Evolutionary conservation across 73 alveolate species (phyloP), one percentile per base, ranked within the genome.

Genomic region (Tetrahymena borealis): DNA sequence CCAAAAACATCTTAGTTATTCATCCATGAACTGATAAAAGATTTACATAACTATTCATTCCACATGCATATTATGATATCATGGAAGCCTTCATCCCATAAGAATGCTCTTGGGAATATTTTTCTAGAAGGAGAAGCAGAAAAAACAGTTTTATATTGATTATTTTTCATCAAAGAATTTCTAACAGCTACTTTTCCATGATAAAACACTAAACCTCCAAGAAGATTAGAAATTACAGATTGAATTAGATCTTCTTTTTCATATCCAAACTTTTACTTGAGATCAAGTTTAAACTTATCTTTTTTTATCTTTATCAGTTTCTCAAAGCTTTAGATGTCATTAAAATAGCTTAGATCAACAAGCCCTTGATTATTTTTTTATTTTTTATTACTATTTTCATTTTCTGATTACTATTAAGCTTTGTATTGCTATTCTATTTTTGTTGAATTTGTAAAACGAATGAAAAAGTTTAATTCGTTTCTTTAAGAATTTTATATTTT

Each of bases 71-170:
- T 96, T 28, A 99, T 94, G 91, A 95, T 90, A 78, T 97, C 96
- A 91, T 99, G 99, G 91, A 99, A 99, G 28, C 99, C 99, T 94
- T 99, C 99, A 94, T 99, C 99, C 99, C 99, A 99, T 90, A 99
- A 94, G 95, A 99, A 99, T 15, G 99, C 99, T 78, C 99, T 41
- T 9, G 99, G 99, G 91, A 98, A 98, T 90, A 94, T 96, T 39
- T 99, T 94, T 16, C 99, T 91, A 78, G 98, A 93, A 13, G 99
- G 99, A 33, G 99, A 96, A 1, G 98, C 99, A 8, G 99, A 96
- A 92, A 98, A 98, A 90, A 96, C 94, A 92, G 77, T 78, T 78
- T 41, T 91, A 31, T 94, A 91, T 94, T 39, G 31, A 90, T 32
- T 15, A 90, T 90, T 79, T 3, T 60, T 79, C 40, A 92, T 39